Evolutionary conservation across 345 rosid genomes (phyloP).

Genomic region (Camelina neglecta): DNA sequence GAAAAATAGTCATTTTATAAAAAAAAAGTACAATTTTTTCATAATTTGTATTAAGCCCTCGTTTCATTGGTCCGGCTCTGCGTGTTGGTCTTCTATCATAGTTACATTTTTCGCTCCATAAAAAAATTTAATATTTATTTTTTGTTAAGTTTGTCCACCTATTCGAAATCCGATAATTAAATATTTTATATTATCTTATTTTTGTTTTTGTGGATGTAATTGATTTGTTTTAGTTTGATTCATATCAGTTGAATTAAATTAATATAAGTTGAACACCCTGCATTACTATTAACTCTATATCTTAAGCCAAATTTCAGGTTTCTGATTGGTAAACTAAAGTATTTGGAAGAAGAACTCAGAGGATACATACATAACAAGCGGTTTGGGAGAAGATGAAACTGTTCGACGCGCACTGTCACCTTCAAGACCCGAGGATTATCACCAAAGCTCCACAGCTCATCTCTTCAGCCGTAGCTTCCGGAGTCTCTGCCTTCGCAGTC

Average conservation of each 20-base stretch:
- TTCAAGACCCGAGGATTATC: constrained; percentile 88
- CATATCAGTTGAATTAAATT: not conserved
- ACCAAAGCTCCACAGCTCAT: constrained; percentile 66
- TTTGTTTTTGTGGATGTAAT: not conserved
- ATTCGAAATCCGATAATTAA: not conserved
- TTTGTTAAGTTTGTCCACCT: too few relatives aligned
- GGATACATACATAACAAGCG: not conserved
- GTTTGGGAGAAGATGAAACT: constrained; percentile 54
- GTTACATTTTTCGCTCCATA: not conserved
- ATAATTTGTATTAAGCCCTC: too few relatives aligned
- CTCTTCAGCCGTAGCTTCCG: constrained; percentile 60
- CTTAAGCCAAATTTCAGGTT: not conserved
- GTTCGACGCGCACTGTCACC: constrained; percentile 96
- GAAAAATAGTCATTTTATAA: too few relatives aligned
- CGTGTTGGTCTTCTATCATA: not conserved
- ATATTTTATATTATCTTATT: not conserved
- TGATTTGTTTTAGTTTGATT: not conserved
- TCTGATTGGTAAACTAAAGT: not conserved
- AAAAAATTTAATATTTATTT: too few relatives aligned
- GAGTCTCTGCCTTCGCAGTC: constrained; percentile 71
- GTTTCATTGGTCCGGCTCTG: too few relatives aligned
- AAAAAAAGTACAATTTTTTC: too few relatives aligned
- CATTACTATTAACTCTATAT: not conserved
- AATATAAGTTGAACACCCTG: not conserved
- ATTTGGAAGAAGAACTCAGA: not conserved